Evolutionary conservation across 352 stramenopile genomes (phyloP).

Genomic region (Albugo laibachii): DNA sequence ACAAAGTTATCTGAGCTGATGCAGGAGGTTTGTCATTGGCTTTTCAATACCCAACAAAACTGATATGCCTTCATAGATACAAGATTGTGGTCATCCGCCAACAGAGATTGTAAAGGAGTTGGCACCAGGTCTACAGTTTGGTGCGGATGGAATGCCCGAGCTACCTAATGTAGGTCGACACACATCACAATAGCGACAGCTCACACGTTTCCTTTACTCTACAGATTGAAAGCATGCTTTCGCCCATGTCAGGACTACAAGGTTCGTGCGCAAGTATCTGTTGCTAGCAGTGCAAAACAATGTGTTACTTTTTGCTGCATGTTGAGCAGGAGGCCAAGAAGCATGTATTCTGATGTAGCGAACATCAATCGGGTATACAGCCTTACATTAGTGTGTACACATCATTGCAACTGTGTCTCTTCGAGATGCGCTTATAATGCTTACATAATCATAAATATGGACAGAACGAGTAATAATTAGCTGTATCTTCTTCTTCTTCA

Average conservation of each 20-base stretch:
- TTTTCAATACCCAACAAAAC: background rate
- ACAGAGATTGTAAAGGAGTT: constrained; percentile 97
- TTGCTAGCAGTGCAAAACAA: too few relatives aligned
- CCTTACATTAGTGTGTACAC: too few relatives aligned
- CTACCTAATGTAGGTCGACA: constrained; percentile 83
- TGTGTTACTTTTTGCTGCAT: too few relatives aligned
- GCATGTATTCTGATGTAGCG: too few relatives aligned
- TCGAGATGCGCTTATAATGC: too few relatives aligned
- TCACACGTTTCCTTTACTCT: background rate
- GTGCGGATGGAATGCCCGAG: constrained; percentile 91
- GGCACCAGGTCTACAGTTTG: constrained; percentile 91
- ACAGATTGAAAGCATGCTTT: constrained; percentile 55
- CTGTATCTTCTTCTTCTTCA: too few relatives aligned
- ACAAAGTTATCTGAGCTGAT: constrained; percentile 91
- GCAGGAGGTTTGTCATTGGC: constrained; percentile 67
- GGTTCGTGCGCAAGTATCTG: constrained; percentile 3
- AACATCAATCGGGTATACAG: too few relatives aligned
- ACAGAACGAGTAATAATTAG: too few relatives aligned
- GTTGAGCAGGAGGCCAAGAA: too few relatives aligned
- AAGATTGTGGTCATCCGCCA: constrained; percentile 87
- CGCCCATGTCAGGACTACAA: constrained; percentile 65
- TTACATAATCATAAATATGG: too few relatives aligned
- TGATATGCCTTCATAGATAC: constrained; percentile 17
- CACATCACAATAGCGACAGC: background rate
- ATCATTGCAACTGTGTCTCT: too few relatives aligned